Conservation (phyloP, 129 eudicot genomes). For the Cynara cardunculus region DNA sequence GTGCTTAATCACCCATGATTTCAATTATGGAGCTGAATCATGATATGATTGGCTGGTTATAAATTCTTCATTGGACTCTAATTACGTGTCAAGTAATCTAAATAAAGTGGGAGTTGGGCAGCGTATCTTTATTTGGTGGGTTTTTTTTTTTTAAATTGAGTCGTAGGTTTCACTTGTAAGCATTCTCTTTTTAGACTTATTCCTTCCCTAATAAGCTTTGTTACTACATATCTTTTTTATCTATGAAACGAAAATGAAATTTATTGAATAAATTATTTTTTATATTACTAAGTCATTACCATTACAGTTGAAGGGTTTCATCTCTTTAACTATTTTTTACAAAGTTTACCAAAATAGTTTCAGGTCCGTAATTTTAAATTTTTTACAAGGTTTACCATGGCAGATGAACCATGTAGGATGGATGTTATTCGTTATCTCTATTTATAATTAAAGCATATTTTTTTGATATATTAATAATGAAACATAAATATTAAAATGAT, state of each 20-base stretch:
- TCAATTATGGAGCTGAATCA: not conserved
- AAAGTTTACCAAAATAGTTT: too few relatives aligned
- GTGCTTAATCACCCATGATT: conserved; percentile 7
- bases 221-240: not conserved
- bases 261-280: too few relatives aligned
- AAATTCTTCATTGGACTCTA: not conserved
- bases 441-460: not conserved
- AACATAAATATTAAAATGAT: not conserved
- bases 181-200: conserved; percentile 10
- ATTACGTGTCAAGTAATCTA: not conserved
- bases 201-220: conserved; percentile 16
- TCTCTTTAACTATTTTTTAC: too few relatives aligned
- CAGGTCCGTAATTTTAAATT: too few relatives aligned
- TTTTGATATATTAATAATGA: not conserved
- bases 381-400: too few relatives aligned
- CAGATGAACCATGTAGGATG: too few relatives aligned
- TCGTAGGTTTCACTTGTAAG: conserved; percentile 37
- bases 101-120: conserved; percentile 19
- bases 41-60: not conserved
- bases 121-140: conserved; percentile 22
- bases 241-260: too few relatives aligned
- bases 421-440: too few relatives aligned
- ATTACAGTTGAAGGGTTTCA: too few relatives aligned
- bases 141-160: not conserved
- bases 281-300: too few relatives aligned